Evolutionary conservation across 73 alveolate species (phyloP).

Genomic region (Stentor roeselii): DNA sequence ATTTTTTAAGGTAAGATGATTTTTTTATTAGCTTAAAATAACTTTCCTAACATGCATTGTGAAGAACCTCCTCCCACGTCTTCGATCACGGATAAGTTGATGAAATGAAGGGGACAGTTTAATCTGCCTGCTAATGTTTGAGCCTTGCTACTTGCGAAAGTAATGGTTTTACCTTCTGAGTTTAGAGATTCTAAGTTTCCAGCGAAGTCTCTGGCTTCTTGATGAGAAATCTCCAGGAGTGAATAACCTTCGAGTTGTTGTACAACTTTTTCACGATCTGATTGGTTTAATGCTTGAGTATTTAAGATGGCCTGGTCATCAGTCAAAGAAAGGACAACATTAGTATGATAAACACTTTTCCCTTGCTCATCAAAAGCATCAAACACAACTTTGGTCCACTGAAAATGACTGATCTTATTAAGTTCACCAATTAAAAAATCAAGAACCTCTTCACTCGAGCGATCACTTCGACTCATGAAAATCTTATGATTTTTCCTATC

Average conservation of each 20-base stretch:
- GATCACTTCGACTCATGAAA: neutral
- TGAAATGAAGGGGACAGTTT: neutral
- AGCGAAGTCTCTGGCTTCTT: neutral
- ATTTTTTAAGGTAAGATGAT: no score
- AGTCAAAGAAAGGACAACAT: slow-evolving; percentile 63
- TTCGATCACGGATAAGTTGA: neutral
- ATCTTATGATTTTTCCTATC: slow-evolving; percentile 54
- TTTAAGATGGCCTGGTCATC: slow-evolving; percentile 47
- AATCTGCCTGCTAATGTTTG: neutral
- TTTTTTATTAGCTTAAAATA: neutral
- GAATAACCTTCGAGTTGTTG: neutral
- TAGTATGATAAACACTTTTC: slow-evolving; percentile 69
- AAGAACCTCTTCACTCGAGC: slow-evolving; percentile 2
- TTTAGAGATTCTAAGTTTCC: neutral
- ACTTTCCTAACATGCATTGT: slow-evolving; percentile 24
- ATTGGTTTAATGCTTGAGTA: slow-evolving; percentile 31
- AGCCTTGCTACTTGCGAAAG: neutral
- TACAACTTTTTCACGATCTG: slow-evolving; percentile 2
- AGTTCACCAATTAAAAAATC: neutral
- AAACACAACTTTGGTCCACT: slow-evolving; percentile 32
- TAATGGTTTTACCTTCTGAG: neutral
- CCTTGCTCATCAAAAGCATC: slow-evolving; percentile 30
- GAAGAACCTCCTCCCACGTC: slow-evolving; percentile 14
- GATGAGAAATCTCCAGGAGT: neutral
- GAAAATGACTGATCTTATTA: neutral